phyloP scores from a whole-genome alignment of 768 basidiomycete genomes.

The Rhizopogon vesiculosus region DNA sequence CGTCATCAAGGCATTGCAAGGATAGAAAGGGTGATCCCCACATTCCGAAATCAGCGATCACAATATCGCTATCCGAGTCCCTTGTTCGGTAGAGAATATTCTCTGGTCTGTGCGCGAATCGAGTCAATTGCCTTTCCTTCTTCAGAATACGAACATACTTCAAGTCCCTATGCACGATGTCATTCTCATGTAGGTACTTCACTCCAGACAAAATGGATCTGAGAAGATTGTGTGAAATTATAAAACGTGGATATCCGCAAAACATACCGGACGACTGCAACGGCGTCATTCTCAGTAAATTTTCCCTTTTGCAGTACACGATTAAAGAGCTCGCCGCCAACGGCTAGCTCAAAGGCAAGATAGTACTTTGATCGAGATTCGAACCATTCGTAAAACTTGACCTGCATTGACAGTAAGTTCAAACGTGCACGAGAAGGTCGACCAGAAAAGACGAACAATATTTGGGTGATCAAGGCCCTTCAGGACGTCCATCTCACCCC shows the following conservation, averaged over 20 bases:
- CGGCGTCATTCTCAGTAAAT: conserved; percentile 91
- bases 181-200: conserved; percentile 83
- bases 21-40: conserved; percentile 29
- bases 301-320: conserved; percentile 81
- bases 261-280: conserved; percentile 65
- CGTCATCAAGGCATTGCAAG: not conserved
- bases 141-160: conserved; percentile 47
- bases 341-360: conserved; percentile 90
- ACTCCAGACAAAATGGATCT: conserved; percentile 86
- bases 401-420: conserved; percentile 36
- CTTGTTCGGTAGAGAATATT: conserved; percentile 90
- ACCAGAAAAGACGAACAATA: conserved; percentile 52
- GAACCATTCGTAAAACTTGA: conserved; percentile 96
- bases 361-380: conserved; percentile 94
- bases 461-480: conserved; percentile 88
- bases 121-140: not conserved
- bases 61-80: conserved; percentile 74
- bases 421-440: not conserved
- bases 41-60: conserved; percentile 98
- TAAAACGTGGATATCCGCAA: not conserved
- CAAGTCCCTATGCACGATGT: conserved; percentile 94
- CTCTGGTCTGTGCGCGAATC: conserved; percentile 60
- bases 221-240: not conserved
- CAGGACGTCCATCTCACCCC: conserved; percentile 92
- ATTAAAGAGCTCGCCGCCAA: conserved; percentile 93